Base-by-base conservation (phyloP, 2,329 filamentous ascomycete genomes). In the Leptodontidium sp. region DNA sequence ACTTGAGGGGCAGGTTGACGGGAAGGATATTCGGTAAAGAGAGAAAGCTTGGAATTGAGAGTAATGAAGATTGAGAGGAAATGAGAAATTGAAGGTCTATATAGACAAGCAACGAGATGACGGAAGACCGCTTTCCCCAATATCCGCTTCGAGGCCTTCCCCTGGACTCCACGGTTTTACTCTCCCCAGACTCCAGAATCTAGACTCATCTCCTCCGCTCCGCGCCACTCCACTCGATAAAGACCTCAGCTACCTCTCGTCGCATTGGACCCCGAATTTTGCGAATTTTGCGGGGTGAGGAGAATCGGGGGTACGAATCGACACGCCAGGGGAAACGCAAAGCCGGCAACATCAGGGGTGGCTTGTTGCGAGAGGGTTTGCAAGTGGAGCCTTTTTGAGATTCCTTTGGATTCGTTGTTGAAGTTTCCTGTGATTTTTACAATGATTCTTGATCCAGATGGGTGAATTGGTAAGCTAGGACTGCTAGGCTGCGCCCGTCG, bases 71-170 rank as follows among this genome's bases (percentile, higher is more conserved):
- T 40, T 40, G 11, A 40, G 9, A 7, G 26, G 32, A 15, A 32
- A n/a, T 35, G 26, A 14, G 26, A 14, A 55, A 55, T 4, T n/a
- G 14, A 35, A 5, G 26, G 26, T 6, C 32, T 55, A 55, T 55
- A 55, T 55, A 55, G 52, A 35, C 29, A 35, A 29, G 35, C 7
- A 55, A 53, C 29, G 24, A 55, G 26, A 55, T 55, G 52, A 35
- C 29, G 52, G 9, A 55, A 35, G 32, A 11, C 38, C 26, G 35
- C 29, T 9, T 15, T 29, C 15, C 26, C 6, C 9, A 7, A 17
- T 6, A 17, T 55, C 52, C 29, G 35, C 52, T 35, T 55, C 29
- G 29, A 55, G 32, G 26, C 24, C 52, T 55, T 55, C 8, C 52
- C 52, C 52, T 26, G 52, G 29, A 55, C 52, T 32, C 52, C 52